Evolutionary conservation across 139 green algal species (phyloP), one percentile per base, ranked within the genome.

Genomic region (Medakamo hakoo): DNA sequence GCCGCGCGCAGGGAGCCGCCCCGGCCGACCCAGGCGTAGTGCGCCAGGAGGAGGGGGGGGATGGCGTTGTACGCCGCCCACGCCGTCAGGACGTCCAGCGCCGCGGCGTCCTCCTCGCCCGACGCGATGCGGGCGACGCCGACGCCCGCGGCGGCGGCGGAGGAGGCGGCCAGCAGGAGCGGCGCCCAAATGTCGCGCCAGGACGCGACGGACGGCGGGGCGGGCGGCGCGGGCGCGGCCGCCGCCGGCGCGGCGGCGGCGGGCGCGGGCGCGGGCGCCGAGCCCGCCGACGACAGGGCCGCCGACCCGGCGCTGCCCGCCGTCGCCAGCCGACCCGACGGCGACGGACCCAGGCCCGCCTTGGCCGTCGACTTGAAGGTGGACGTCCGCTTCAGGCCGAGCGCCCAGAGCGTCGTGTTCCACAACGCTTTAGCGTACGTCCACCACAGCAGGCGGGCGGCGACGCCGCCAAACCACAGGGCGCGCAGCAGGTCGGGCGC

Each of bases 311-410:
- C 48, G 28, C 68, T 60, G 56, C 21, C 3, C 19, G 25, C 56
- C 2, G 25, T 26, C 56, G 29, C 25, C 56, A 30, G n/a, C 9
- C 2, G 22, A 60, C 18, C 19, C 5, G 3, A n/a, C 56, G 3
- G 5, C 48, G 48, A 19, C 48, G 16, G 21, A 16, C 16, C 18
- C 5, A 28, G 4, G 5, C 58, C 3, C 58, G 31, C 70, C 70
- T 75, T 75, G 49, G 70, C 70, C 24, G 70, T 75, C 1, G 70
- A 62, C 65, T 75, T 75, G 61, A 75, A 75, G 1, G 62, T 68
- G 62, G 68, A 65, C 21, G 14, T 52, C 16, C 58, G 26, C 2
- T 25, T 40, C 25, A 49, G 9, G 58, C 5, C 20, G 58, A 18
- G 23, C 25, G 25, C 24, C 58, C 58, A 9, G 16, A 63, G 5